Conservation (phyloP, 768 basidiomycete species). For the Leucocoprinus sp. region DNA sequence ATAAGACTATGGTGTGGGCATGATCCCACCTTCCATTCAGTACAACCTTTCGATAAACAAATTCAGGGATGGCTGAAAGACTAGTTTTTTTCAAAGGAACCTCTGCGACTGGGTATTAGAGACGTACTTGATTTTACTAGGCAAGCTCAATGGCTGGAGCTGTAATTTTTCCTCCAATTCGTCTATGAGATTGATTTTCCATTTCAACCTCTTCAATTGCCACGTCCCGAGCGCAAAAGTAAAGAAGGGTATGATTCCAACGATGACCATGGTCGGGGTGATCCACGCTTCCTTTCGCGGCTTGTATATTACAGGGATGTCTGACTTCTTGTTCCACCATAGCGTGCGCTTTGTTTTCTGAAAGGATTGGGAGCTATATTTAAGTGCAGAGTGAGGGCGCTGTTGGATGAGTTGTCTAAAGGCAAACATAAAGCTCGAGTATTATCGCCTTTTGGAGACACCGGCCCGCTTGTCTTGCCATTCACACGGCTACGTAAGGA, state of each 20-base stretch:
- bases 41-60: slow-evolving; percentile 79
- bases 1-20: slow-evolving; percentile 68
- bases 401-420: not conserved
- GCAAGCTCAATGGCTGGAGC: slow-evolving; percentile 68
- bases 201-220: slow-evolving; percentile 89
- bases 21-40: slow-evolving; percentile 76
- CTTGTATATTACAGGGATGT: slow-evolving; percentile 43
- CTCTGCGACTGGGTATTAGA: not conserved
- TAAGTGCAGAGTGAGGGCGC: slow-evolving; percentile 2
- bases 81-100: slow-evolving; percentile 18
- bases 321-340: slow-evolving; percentile 16
- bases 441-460: not conserved
- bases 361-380: slow-evolving; percentile 3
- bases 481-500: slow-evolving; percentile 11
- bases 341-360: slow-evolving; percentile 10
- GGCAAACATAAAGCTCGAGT: slow-evolving; percentile 6
- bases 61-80: slow-evolving; percentile 76
- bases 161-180: slow-evolving; percentile 88
- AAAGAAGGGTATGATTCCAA: slow-evolving; percentile 84
- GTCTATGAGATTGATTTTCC: slow-evolving; percentile 92
- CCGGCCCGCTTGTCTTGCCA: not conserved
- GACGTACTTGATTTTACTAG: slow-evolving; percentile 79
- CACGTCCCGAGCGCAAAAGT: slow-evolving; percentile 87
- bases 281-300: slow-evolving; percentile 53
- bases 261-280: slow-evolving; percentile 61